phyloP scores from a whole-genome alignment of 495 filamentous ascomycete genomes.

The Tuber umbilicatum region DNA sequence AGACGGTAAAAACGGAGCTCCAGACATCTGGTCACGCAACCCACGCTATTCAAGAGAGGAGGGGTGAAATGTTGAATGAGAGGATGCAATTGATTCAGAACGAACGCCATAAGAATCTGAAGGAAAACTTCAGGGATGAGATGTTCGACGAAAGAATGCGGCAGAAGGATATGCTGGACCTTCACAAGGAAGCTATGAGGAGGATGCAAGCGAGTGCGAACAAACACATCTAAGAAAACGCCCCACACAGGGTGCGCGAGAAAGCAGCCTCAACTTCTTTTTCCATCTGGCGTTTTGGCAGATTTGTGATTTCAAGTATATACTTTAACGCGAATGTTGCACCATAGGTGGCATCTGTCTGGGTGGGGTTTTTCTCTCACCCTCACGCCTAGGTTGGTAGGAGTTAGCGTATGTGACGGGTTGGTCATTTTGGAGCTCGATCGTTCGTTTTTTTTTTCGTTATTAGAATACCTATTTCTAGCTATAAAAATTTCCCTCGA shows the following conservation, averaged over 20 bases:
- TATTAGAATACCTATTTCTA: not conserved
- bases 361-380: constrained; percentile 6
- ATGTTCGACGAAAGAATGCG: constrained; percentile 67
- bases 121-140: constrained; percentile 46
- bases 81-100: constrained; percentile 31
- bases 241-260: not conserved
- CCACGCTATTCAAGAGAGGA: constrained; percentile 42
- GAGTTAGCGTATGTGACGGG: constrained; percentile 7
- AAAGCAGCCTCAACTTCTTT: not conserved
- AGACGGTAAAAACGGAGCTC: constrained; percentile 61
- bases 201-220: constrained; percentile 72
- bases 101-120: constrained; percentile 44
- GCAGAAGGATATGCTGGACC: constrained; percentile 63
- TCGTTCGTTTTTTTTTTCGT: not conserved
- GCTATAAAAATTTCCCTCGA: not conserved
- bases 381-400: constrained; percentile 3
- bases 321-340: not conserved
- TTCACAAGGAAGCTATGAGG: constrained; percentile 74
- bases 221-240: constrained; percentile 36
- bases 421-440: not conserved
- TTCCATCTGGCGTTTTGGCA: not conserved
- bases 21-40: constrained; percentile 46
- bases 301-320: constrained; percentile 1
- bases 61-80: constrained; percentile 48
- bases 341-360: not conserved